phyloP scores from a whole-genome alignment of 148 eudicot species.

The Camellia japonica region DNA sequence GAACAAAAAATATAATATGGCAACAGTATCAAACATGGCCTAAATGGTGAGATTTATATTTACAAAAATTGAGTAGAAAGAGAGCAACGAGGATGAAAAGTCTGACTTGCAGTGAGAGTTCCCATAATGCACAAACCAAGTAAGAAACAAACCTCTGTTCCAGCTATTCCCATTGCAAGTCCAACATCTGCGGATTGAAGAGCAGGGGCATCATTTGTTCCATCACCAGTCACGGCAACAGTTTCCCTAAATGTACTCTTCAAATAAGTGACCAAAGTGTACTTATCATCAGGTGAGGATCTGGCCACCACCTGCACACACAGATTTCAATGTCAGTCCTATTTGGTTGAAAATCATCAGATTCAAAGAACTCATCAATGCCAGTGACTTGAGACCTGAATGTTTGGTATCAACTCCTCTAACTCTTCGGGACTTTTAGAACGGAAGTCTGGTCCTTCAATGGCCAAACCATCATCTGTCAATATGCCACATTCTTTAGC shows the following conservation, averaged over 20 bases:
- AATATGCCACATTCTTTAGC: slow-evolving; percentile 94
- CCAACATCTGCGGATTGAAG: slow-evolving; percentile 84
- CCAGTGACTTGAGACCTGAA: slow-evolving; percentile 47
- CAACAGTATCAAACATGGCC: too few species aligned
- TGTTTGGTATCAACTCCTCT: slow-evolving; percentile 51
- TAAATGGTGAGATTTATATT: too few species aligned
- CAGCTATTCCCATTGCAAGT: slow-evolving; percentile 82
- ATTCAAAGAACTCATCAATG: too few species aligned
- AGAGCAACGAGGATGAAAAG: too few species aligned
- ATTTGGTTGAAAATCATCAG: too few species aligned
- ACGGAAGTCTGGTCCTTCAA: slow-evolving; percentile 81
- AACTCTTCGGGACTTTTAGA: slow-evolving; percentile 41
- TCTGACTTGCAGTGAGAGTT: too few species aligned
- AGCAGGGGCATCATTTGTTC: slow-evolving; percentile 87
- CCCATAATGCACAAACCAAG: too few species aligned
- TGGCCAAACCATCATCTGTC: slow-evolving; percentile 69
- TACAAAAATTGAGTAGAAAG: not conserved
- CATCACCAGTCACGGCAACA: slow-evolving; percentile 91
- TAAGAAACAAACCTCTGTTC: slow-evolving; percentile 60
- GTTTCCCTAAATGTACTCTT: slow-evolving; percentile 45
- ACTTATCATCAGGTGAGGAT: slow-evolving; percentile 71
- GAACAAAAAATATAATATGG: too few species aligned
- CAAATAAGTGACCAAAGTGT: slow-evolving; percentile 49
- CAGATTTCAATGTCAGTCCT: too few species aligned
- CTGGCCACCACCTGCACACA: slow-evolving; percentile 69